Base-by-base conservation (phyloP, 2,329 filamentous ascomycete species). In the Sclerotinia trifoliorum region DNA sequence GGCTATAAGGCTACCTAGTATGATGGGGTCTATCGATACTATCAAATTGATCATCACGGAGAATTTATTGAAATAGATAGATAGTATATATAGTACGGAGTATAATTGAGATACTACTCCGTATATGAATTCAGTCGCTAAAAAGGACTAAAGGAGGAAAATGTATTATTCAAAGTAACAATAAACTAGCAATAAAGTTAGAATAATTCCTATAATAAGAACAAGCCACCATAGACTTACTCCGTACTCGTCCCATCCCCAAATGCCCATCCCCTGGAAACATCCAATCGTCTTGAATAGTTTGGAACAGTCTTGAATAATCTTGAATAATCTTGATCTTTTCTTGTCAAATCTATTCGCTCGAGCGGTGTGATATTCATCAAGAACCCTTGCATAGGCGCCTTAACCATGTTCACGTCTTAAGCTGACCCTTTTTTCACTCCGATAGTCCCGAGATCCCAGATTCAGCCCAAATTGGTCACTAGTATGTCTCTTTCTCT, bases 361-460 rank as follows among this genome's bases (percentile, higher is more conserved):
- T 62, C 29, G 51, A 62, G 60, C 60, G 60, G 60, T 62, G 60
- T 62, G 60, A 62, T 62, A 39, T 51, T 62, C 49, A 29, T 44
- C 21, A 65, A 44, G 35, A 51, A 51, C 29, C 64, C 64, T 60
- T 66, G 64, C 52, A 66, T 60, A 60, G 64, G 64, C 64, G 64
- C 64, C 64, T n/a, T 26, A n/a, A 10, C 26, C 39, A 55, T 44
- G 21, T 15, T n/a, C 51, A 32, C 29, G n/a, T 26, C 32, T 15
- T 24, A 1, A 26, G 39, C 42, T 44, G 42, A 60, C 39, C 39
- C 46, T 46, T 29, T 29, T 35, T 35, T 32, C 58, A 64, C 48
- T 42, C 61, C 61, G 61, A 64, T 39, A 54, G 61, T 64, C 61
- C 61, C 61, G 61, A 54, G 44, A 49, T 62, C 44, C 58, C 15